phyloP scores from a whole-genome alignment of 768 basidiomycete genomes.

The Macrolepiota fuliginosa region DNA sequence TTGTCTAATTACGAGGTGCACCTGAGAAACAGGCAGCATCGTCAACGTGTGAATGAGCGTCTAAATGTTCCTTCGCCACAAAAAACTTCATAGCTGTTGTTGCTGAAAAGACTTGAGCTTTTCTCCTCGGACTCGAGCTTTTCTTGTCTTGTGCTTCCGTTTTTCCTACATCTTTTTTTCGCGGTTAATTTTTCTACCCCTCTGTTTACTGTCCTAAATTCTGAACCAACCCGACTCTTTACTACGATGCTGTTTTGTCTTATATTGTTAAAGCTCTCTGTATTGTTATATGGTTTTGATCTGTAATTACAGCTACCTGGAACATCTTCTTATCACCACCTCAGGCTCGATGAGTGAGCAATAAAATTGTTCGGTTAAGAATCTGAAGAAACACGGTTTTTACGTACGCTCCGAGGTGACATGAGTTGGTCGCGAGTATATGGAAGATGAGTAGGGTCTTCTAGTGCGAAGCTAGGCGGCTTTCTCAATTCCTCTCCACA shows the following conservation, averaged over 20 bases:
- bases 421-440: background rate
- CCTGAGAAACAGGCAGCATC: constrained; percentile 80
- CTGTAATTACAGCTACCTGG: constrained; percentile 25
- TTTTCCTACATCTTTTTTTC: background rate
- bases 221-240: constrained; percentile 10
- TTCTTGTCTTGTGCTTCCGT: constrained; percentile 9
- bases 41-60: constrained; percentile 69
- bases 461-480: background rate
- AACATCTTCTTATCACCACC: constrained; percentile 12
- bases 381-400: background rate
- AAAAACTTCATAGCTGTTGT: constrained; percentile 13
- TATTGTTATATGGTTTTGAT: constrained; percentile 34
- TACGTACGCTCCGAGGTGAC: background rate
- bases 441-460: background rate
- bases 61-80: constrained; percentile 19
- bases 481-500: background rate
- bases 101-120: background rate
- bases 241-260: constrained; percentile 14
- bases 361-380: background rate
- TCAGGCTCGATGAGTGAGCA: background rate
- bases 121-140: constrained; percentile 5
- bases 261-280: constrained; percentile 26
- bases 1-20: constrained; percentile 92
- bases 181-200: constrained; percentile 13
- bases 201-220: constrained; percentile 13